phyloP scores from a whole-genome alignment of 495 filamentous ascomycete genomes.

The Parathielavia hyrcaniae region DNA sequence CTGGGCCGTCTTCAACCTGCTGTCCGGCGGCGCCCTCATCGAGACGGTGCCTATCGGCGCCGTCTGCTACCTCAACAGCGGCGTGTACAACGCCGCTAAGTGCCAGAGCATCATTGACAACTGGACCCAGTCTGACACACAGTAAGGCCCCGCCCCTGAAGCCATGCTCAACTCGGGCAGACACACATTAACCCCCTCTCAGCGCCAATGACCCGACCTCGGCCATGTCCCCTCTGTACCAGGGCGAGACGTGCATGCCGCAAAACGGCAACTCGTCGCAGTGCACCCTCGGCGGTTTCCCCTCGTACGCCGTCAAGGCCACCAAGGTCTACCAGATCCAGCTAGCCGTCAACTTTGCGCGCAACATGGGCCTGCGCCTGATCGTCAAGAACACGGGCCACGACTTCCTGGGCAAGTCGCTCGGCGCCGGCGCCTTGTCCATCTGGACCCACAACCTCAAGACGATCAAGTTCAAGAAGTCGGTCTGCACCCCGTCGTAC shows the following conservation, averaged over 20 bases:
- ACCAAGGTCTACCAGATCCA: constrained; percentile 50
- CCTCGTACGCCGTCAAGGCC: constrained; percentile 53
- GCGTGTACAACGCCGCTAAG: constrained; percentile 38
- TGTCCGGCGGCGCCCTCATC: constrained; percentile 31
- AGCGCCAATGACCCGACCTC: constrained; percentile 19
- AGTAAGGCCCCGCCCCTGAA: not conserved
- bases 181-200: not conserved
- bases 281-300: constrained; percentile 54
- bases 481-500: constrained; percentile 30
- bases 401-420: constrained; percentile 53
- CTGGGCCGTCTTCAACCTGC: constrained; percentile 43
- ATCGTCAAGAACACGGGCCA: constrained; percentile 65
- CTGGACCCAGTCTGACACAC: constrained; percentile 25
- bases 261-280: constrained; percentile 30
- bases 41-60: constrained; percentile 25
- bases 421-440: constrained; percentile 44
- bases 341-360: constrained; percentile 55
- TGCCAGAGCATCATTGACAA: constrained; percentile 35
- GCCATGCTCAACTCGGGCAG: not conserved
- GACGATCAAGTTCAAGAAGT: constrained; percentile 23
- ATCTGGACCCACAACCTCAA: constrained; percentile 53
- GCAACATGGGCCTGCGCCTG: constrained; percentile 51
- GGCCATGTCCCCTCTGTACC: constrained; percentile 19
- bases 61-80: constrained; percentile 45
- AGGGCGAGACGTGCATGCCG: constrained; percentile 38